Percentiles rank a stretch among this genome's conserved stretches.
phyloP scores from a whole-genome alignment of 2,329 filamentous ascomycete genomes.

The Epichloe uncinata region DNA sequence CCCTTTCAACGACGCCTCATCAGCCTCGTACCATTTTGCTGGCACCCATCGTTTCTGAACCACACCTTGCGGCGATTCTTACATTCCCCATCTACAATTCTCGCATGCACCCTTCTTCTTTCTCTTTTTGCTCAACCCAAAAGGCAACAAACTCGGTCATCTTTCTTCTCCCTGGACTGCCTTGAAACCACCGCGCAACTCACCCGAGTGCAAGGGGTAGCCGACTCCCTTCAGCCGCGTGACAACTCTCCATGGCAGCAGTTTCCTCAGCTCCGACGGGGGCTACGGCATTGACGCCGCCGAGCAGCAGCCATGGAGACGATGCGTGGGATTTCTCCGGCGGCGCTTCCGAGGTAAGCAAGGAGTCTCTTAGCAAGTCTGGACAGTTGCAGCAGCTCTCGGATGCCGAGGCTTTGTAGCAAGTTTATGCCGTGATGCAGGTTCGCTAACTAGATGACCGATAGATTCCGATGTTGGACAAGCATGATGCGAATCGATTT shows the following conservation, averaged over 20 bases:
- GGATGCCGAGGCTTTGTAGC: not conserved
- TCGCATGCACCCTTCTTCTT: not conserved
- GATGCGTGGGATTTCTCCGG: conserved; percentile 30
- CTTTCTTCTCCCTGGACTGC: not conserved
- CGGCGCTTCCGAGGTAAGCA: conserved; percentile 25
- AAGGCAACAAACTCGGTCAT: not conserved
- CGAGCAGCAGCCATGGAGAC: conserved; percentile 35
- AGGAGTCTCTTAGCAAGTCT: not conserved
- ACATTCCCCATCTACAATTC: not conserved
- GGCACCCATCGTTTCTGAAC: not conserved
- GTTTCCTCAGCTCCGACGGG: conserved; percentile 37
- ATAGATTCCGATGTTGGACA: conserved; percentile 7
- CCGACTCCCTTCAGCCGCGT: conserved; percentile 13
- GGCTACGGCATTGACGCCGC: conserved; percentile 33
- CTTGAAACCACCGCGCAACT: not conserved
- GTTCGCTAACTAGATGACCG: not conserved
- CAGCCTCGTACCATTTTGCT: not conserved
- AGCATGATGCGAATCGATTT: conserved; percentile 2
- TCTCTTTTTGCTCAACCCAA: not conserved
- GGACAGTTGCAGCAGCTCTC: not conserved
- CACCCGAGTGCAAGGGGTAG: conserved; percentile 12
- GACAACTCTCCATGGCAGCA: conserved; percentile 31
- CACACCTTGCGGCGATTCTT: not conserved
- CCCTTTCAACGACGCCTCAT: not conserved
- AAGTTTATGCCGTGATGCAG: not conserved